Evolutionary conservation across 352 stramenopile species (phyloP).

Genomic region (Pythium monospermum): DNA sequence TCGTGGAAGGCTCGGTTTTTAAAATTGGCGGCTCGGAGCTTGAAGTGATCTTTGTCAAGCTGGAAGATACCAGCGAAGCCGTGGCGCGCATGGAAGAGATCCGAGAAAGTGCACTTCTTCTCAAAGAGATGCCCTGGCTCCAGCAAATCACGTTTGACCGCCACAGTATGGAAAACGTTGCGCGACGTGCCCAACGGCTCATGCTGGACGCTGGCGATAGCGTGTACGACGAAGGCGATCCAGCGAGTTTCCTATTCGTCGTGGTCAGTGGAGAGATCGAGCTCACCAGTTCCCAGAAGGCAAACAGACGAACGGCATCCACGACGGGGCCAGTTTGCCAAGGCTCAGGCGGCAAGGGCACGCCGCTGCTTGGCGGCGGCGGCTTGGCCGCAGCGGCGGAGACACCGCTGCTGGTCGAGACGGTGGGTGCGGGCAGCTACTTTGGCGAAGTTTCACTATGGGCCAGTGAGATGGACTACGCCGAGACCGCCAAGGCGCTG

Average conservation of each 20-base stretch:
- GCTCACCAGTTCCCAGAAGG: slow-evolving; percentile 15
- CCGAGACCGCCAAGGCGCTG: slow-evolving; percentile 35
- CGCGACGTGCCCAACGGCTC: slow-evolving; percentile 37
- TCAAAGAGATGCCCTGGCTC: slow-evolving; percentile 54
- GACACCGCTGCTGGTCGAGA: slow-evolving; percentile 22
- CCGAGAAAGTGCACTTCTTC: slow-evolving; percentile 32
- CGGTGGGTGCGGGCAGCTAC: slow-evolving; percentile 39
- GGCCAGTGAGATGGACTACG: slow-evolving; percentile 35
- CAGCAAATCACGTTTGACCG: slow-evolving; percentile 47
- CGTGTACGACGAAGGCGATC: slow-evolving; percentile 58
- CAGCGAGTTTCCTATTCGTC: slow-evolving; percentile 61
- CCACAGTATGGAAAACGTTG: slow-evolving; percentile 44
- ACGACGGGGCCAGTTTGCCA: background rate
- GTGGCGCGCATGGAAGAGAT: slow-evolving; percentile 31
- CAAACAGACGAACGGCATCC: background rate
- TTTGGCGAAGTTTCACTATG: slow-evolving; percentile 56
- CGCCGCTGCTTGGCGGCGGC: background rate
- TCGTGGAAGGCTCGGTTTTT: slow-evolving; percentile 65
- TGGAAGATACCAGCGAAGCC: slow-evolving; percentile 6
- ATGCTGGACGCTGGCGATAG: slow-evolving; percentile 33
- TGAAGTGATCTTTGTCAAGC: slow-evolving; percentile 61
- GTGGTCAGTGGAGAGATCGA: slow-evolving; percentile 48
- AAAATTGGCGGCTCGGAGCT: slow-evolving; percentile 50
- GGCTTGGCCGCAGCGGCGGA: background rate
- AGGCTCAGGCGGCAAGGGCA: background rate